Base-by-base conservation (phyloP, 2,329 filamentous ascomycete species). In the Exophiala aquamarina region DNA sequence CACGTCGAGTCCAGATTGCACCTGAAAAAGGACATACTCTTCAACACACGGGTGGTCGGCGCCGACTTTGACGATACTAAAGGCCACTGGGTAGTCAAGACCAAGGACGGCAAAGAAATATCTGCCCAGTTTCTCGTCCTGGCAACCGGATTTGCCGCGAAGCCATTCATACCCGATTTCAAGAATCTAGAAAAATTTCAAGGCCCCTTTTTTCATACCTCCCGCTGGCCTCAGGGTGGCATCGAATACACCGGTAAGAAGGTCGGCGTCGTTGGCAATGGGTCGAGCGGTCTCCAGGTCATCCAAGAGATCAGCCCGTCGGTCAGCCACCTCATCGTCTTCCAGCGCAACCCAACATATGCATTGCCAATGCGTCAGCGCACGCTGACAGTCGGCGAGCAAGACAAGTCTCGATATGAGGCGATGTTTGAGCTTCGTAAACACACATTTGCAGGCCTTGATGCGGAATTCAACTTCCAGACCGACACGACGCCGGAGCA, bases 311-410 rank as follows among this genome's bases (percentile, higher is more conserved):
- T 75, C 61, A 77, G 73, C 2, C 75, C 75, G 2, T 61, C 70
- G 5, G 79, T 74, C 0, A 72, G 67, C 3, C 63, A 75, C 1
- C 55, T 86, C 13, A 73, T 65, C 2, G 59, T 66, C 1, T 66
- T 85, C 61, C 81, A 86, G 56, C 74, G 83, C 10, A 86, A 81
- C 1, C 83, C 83, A 0, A 87, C 86, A 53, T 64, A 82, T 4
- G 77, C 78, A 1, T 58, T 86, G 1, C 81, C 81, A 4, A 37
- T 37, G 35, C 4, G 18, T 10, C 35, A 37, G n/a, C 10, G 10
- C 35, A 21, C 7, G 14, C 13, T n/a, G 13, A 17, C 18, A 19
- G 11, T 26, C 6, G 23, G 6, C 23, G 11, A 26, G 23, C n/a
- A 31, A n/a, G 28, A n/a, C 9, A 34, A 34, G 17, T 18, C 13